Conservation (phyloP, 441 rosid species). For the Arabidopsis lyrata region DNA sequence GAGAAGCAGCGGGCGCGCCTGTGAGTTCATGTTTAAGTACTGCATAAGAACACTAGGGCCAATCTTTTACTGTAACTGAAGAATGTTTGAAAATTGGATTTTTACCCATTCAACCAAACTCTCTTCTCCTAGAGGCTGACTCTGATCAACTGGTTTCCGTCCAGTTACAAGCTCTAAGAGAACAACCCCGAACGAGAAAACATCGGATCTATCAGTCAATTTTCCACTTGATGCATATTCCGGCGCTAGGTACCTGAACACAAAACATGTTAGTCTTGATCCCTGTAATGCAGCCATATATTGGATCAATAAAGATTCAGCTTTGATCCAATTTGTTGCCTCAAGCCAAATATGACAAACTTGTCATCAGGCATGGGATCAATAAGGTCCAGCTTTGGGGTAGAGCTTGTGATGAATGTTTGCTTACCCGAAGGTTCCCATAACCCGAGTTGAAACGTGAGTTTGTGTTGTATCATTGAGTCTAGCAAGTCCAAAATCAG, state of each 20-base stretch:
- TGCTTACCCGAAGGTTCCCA: conserved; percentile 95
- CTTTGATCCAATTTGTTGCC: too few relatives aligned
- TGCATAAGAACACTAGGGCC: conserved; percentile 23
- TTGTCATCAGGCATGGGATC: conserved; percentile 3
- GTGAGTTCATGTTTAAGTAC: conserved; percentile 40
- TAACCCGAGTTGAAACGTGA: conserved; percentile 91
- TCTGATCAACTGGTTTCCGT: conserved; percentile 78
- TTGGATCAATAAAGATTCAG: too few relatives aligned
- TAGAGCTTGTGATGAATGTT: conserved; percentile 35
- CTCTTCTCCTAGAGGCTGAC: conserved; percentile 82
- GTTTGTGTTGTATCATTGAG: conserved; percentile 74
- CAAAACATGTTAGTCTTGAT: conserved; percentile 24
- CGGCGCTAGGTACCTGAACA: conserved; percentile 84
- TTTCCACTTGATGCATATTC: conserved; percentile 94
- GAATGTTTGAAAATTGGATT: conserved; percentile 15
- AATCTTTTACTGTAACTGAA: background rate
- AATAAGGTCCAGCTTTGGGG: background rate
- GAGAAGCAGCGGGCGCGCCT: conserved; percentile 84
- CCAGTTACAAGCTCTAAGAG: conserved; percentile 88
- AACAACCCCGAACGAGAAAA: conserved; percentile 88
- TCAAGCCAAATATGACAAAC: conserved; percentile 7
- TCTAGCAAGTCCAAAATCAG: conserved; percentile 96
- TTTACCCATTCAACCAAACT: conserved; percentile 93
- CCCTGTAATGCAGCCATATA: background rate
- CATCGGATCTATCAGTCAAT: conserved; percentile 87